phyloP scores from a whole-genome alignment of 139 green algal genomes.

The Ettlia oleoabundans region DNA sequence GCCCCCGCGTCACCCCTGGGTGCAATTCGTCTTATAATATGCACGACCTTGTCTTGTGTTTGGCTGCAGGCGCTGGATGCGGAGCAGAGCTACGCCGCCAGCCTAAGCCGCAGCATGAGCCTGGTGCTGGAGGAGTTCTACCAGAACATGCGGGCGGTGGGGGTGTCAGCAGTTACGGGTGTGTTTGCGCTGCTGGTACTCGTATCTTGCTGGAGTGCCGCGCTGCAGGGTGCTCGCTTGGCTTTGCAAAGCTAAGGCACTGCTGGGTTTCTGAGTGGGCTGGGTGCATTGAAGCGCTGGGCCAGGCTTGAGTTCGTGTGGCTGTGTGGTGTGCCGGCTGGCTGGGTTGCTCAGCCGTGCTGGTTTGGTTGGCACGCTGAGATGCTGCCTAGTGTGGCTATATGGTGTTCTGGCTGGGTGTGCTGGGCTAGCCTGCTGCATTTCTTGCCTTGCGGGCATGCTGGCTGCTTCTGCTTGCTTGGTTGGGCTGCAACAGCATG shows the following conservation, averaged over 20 bases:
- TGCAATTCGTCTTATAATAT: neutral
- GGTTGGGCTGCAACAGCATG: too few relatives aligned
- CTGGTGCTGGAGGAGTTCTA: constrained; percentile 98
- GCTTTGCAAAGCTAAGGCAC: too few relatives aligned
- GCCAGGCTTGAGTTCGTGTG: too few relatives aligned
- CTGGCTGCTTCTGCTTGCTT: too few relatives aligned
- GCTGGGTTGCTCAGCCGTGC: too few relatives aligned
- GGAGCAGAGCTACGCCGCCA: constrained; percentile 81
- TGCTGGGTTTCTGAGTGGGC: too few relatives aligned
- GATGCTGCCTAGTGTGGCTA: neutral
- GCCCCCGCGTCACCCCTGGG: too few relatives aligned
- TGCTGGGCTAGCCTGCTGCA: neutral
- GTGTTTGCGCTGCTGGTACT: neutral
- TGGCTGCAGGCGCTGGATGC: constrained; percentile 61
- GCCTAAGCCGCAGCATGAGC: constrained; percentile 74
- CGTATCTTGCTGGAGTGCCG: neutral
- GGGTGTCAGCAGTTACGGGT: constrained; percentile 91
- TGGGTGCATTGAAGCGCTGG: too few relatives aligned
- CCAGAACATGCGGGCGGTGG: constrained; percentile 76
- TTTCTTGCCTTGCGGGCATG: too few relatives aligned
- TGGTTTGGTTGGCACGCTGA: too few relatives aligned
- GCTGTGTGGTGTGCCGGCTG: too few relatives aligned
- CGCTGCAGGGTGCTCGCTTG: too few relatives aligned
- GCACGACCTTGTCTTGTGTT: neutral
- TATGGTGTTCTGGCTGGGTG: neutral